Conservation (phyloP, 1,284 basidiomycete genomes). For the Rhodofomes roseus region DNA sequence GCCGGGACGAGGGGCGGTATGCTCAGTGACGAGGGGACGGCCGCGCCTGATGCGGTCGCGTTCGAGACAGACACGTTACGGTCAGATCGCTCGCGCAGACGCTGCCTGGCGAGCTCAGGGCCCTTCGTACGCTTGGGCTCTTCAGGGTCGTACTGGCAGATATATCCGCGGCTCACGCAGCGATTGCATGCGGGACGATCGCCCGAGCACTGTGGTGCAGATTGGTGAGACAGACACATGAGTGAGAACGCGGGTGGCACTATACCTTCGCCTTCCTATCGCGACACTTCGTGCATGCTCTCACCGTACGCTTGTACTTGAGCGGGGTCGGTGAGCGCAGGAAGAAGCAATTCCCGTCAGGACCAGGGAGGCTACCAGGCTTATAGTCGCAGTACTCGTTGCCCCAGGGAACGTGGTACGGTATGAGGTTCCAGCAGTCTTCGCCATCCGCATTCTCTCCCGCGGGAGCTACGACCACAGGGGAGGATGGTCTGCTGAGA, state of each 20-base stretch:
- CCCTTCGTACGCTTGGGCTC: slow-evolving; percentile 13
- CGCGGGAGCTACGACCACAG: slow-evolving; percentile 16
- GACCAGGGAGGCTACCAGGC: slow-evolving; percentile 36
- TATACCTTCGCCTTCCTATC: slow-evolving; percentile 44
- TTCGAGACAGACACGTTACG: neutral
- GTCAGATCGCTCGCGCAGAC: slow-evolving; percentile 10
- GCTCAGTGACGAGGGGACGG: slow-evolving; percentile 4
- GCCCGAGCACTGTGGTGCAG: slow-evolving; percentile 36
- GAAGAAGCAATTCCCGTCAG: slow-evolving; percentile 38
- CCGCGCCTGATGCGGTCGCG: slow-evolving; percentile 9
- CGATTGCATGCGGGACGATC: slow-evolving; percentile 36
- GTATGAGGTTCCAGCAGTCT: slow-evolving; percentile 38
- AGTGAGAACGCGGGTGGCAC: neutral
- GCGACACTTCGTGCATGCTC: slow-evolving; percentile 42
- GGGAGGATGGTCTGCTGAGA: slow-evolving; percentile 8
- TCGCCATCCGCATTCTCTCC: slow-evolving; percentile 15
- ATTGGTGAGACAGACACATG: neutral
- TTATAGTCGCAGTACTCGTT: slow-evolving; percentile 35
- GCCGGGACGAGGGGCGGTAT: neutral
- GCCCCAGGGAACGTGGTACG: slow-evolving; percentile 42
- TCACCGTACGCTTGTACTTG: slow-evolving; percentile 36
- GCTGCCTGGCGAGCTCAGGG: slow-evolving; percentile 4
- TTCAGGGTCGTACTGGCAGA: slow-evolving; percentile 36
- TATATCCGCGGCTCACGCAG: slow-evolving; percentile 35
- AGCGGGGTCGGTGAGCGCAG: slow-evolving; percentile 39